phyloP scores from a whole-genome alignment of 129 eudicot genomes.

The Chrysanthemum seticuspe region DNA sequence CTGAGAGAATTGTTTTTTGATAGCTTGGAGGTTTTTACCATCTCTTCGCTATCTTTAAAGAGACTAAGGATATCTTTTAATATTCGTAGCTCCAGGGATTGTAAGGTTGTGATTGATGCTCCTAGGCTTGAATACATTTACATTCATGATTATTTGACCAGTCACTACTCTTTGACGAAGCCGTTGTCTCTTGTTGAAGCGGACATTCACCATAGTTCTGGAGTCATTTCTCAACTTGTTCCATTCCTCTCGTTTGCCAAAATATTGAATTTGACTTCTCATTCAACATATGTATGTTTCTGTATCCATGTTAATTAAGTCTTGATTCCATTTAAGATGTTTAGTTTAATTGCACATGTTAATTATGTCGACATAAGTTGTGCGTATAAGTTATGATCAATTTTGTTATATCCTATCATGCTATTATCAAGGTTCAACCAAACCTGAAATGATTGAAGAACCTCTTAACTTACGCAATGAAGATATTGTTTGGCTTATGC shows the following conservation, averaged over 20 bases:
- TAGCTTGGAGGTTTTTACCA: slow-evolving; percentile 1
- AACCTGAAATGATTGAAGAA: not conserved
- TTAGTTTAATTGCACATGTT: too few relatives aligned
- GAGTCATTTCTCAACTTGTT: not conserved
- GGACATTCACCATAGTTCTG: not conserved
- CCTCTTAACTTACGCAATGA: not conserved
- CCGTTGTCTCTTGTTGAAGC: slow-evolving; percentile 23
- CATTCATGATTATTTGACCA: slow-evolving; percentile 20
- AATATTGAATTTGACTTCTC: slow-evolving; percentile 8
- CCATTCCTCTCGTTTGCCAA: slow-evolving; percentile 18
- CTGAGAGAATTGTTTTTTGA: not conserved
- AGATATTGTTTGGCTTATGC: not conserved
- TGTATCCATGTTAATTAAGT: not conserved
- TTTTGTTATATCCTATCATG: not conserved
- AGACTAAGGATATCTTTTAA: not conserved
- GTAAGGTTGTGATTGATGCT: slow-evolving; percentile 19
- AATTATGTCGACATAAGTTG: not conserved
- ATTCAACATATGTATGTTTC: not conserved
- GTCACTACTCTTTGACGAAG: not conserved
- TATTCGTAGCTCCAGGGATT: not conserved
- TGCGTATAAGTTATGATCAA: not conserved
- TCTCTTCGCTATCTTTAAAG: slow-evolving; percentile 26
- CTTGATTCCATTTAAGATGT: not conserved
- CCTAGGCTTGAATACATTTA: slow-evolving; percentile 20
- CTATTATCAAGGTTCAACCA: not conserved